A percentile compares a stretch with the other conserved stretches of the same genome.
Evolutionary conservation across 108 stramenopile species (phyloP).

Genomic region (Fragilaria crotonensis): DNA sequence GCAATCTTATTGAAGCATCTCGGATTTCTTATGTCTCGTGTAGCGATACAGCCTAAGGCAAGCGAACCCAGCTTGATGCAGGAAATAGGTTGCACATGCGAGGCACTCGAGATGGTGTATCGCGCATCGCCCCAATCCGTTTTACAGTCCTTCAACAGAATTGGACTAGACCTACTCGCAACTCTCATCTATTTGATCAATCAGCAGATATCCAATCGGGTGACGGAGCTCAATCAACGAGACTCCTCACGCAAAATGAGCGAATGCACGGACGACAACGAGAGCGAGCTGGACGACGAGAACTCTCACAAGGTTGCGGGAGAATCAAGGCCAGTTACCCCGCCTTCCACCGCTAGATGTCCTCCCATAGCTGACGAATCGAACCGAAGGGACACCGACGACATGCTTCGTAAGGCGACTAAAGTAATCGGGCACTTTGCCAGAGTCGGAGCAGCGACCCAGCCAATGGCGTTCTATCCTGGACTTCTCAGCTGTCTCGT

Average conservation of each 20-base stretch:
- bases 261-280: not conserved
- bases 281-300: not conserved
- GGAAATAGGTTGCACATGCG: conserved; percentile 29
- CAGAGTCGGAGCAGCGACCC: conserved; percentile 35
- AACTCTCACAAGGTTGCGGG: not conserved
- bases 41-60: not conserved
- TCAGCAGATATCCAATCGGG: conserved; percentile 22
- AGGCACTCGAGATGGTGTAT: conserved; percentile 43
- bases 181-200: conserved; percentile 28
- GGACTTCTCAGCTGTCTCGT: conserved; percentile 30
- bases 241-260: not conserved
- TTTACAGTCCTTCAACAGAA: conserved; percentile 27
- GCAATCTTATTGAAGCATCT: conserved; percentile 42
- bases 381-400: conserved; percentile 11
- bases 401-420: conserved; percentile 29
- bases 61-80: conserved; percentile 7
- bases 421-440: conserved; percentile 62
- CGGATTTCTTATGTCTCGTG: conserved; percentile 18
- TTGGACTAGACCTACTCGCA: conserved; percentile 33
- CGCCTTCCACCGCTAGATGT: not conserved
- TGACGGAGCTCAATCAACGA: not conserved
- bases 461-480: conserved; percentile 41
- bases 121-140: conserved; percentile 30
- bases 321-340: not conserved
- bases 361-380: not conserved